Base-by-base conservation (phyloP, 352 stramenopile genomes). In the Globisporangium camurandrum region DNA sequence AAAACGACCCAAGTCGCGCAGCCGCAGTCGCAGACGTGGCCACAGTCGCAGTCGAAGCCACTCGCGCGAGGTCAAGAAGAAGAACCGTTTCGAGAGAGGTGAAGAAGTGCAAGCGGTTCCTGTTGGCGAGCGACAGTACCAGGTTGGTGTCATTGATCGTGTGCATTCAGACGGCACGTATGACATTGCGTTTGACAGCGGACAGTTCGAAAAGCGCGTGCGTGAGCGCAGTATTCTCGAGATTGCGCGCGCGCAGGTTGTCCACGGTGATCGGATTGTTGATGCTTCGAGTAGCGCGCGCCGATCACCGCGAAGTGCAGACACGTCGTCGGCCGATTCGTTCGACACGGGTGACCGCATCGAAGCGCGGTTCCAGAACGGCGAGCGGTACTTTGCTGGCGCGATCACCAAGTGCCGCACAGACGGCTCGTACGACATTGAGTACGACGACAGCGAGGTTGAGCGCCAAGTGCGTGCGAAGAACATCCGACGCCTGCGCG, bases 151-250 rank as follows among this genome's bases (percentile, higher is more conserved):
- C 1, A 73, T 88, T 47, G 63, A 66, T 14, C 66, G 66, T 10
- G 62, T 75, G 4, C 76, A 67, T 9, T 65, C 67, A 5, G 66
- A 83, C 52, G 61, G 66, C 12, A 76, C 69, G 11, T 88, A 88
- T 28, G 73, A 88, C 51, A 67, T 88, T 36, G 75, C 86, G 42
- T 84, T 86, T 55, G 73, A 86, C 49, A 77, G 40, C 51, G 75
- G 73, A 0, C 61, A 80, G 34, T 64, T 49, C 16, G 73, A 88
- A 34, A 73, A 81, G 39, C 68, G 78, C 31, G 70, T 84, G 12
- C 67, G 79, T 14, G 73, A 77, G 34, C 48, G 56, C 34, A 67
- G 61, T 27, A 66, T 84, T 19, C 46, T 61, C 8, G 62, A 75
- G 24, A 71, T 79, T 22, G 63, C 64, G 19, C 61, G 67, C 14